These are phyloP conservation scores for Aspergillus haitiensis DNA, from an alignment of 495 filamentous ascomycete species.

Conservation along the genomic window DNA sequence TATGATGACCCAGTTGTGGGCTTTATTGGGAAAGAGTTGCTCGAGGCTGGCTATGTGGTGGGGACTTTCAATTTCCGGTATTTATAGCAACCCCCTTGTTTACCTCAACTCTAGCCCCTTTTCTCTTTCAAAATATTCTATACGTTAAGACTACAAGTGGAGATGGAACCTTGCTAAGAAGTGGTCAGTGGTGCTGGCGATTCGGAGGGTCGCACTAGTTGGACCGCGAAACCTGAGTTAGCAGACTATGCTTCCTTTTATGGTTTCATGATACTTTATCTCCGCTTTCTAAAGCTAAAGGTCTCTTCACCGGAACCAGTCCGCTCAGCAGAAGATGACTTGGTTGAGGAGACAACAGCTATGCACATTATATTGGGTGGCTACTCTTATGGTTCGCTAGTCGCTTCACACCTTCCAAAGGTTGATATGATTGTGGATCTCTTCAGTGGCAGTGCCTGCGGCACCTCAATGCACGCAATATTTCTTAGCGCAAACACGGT, in stretches of 20 bases:
- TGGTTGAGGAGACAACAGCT: background rate
- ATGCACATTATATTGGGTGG: conserved; percentile 63
- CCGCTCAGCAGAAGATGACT: background rate
- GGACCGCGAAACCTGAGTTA: conserved; percentile 78
- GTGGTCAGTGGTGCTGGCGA: conserved; percentile 68
- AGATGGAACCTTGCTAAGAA: background rate
- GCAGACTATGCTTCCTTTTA: conserved; percentile 78
- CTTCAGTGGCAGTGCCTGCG: conserved; percentile 53
- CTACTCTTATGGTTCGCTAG: conserved; percentile 89
- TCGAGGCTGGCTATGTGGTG: conserved; percentile 70
- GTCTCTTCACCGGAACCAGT: background rate
- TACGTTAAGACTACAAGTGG: background rate
- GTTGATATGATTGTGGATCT: conserved; percentile 56
- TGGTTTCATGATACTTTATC: conserved; percentile 73
- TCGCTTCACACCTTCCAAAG: conserved; percentile 69
- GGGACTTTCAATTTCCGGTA: conserved; percentile 94
- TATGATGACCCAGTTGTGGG: conserved; percentile 80
- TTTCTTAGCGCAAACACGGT: conserved; percentile 63
- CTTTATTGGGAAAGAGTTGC: conserved; percentile 58
- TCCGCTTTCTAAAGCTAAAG: conserved; percentile 43
- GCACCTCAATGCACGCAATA: conserved; percentile 63
- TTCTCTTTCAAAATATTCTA: background rate
- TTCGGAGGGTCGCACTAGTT: conserved; percentile 76
- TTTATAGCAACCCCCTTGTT: conserved; percentile 3
- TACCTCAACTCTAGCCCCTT: background rate